phyloP scores from a whole-genome alignment of 1,284 basidiomycete genomes.

The Lignosus rhinocerotis region DNA sequence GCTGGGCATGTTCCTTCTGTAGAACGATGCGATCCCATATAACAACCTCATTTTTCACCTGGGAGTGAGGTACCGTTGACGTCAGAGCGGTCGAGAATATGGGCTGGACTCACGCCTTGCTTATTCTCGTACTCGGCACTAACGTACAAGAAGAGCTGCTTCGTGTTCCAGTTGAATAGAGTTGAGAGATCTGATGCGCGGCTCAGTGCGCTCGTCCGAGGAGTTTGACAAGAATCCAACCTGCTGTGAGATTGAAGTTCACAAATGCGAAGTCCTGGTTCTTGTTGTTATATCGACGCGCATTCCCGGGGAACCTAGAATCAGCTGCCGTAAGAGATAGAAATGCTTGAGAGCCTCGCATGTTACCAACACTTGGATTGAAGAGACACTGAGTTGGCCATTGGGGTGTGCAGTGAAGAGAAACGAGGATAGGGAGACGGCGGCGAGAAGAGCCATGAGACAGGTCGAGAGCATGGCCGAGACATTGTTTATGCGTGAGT shows the following conservation, averaged over 20 bases:
- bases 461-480: constrained; percentile 79
- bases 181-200: constrained; percentile 64
- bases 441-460: constrained; percentile 72
- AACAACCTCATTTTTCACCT: constrained; percentile 83
- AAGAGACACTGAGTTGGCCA: constrained; percentile 45
- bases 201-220: not conserved
- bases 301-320: constrained; percentile 53
- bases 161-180: constrained; percentile 93
- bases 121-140: constrained; percentile 76
- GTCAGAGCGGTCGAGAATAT: not conserved
- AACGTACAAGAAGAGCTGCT: constrained; percentile 86
- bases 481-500: constrained; percentile 70
- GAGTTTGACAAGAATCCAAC: constrained; percentile 40
- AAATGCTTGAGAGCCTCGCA: not conserved
- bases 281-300: constrained; percentile 52
- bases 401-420: constrained; percentile 61
- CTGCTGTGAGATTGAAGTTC: constrained; percentile 77
- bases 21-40: constrained; percentile 91
- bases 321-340: not conserved
- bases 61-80: not conserved
- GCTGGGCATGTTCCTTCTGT: constrained; percentile 70
- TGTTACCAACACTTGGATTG: constrained; percentile 33
- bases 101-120: constrained; percentile 58
- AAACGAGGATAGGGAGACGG: constrained; percentile 71
- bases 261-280: constrained; percentile 76